phyloP scores from a whole-genome alignment of 2,329 filamentous ascomycete species.

The Albifimbria verrucaria region DNA sequence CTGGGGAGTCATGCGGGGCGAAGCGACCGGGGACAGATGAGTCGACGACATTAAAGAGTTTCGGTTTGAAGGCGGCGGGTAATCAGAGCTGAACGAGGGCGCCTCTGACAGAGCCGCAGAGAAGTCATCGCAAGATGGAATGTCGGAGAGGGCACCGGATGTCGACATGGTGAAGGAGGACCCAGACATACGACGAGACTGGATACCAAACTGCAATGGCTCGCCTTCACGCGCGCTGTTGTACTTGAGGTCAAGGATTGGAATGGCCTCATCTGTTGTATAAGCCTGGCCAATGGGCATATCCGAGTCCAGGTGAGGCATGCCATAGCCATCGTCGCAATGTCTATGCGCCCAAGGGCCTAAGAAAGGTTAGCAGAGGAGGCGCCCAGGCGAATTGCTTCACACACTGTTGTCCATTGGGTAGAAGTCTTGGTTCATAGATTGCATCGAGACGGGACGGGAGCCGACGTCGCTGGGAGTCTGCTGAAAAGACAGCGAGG shows the following conservation, averaged over 20 bases:
- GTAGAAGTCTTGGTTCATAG: conserved; percentile 57
- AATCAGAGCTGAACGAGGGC: conserved; percentile 64
- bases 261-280: conserved; percentile 60
- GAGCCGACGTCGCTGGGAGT: conserved; percentile 50
- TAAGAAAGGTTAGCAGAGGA: conserved; percentile 5
- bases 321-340: conserved; percentile 54
- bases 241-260: conserved; percentile 59
- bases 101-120: conserved; percentile 64
- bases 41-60: conserved; percentile 70
- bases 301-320: conserved; percentile 53
- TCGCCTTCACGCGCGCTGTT: conserved; percentile 47
- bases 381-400: background rate
- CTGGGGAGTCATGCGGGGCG: conserved; percentile 63
- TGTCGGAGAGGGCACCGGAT: conserved; percentile 61
- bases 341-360: conserved; percentile 50
- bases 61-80: conserved; percentile 62
- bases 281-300: conserved; percentile 61
- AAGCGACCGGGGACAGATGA: conserved; percentile 69
- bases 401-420: conserved; percentile 49
- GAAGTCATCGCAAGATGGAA: conserved; percentile 69
- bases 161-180: conserved; percentile 73
- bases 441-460: conserved; percentile 54
- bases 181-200: conserved; percentile 64
- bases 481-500: conserved; percentile 47
- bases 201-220: conserved; percentile 46